Evolutionary conservation across 257 asterid genomes (phyloP).

Genomic region (Ophiorrhiza pumila): DNA sequence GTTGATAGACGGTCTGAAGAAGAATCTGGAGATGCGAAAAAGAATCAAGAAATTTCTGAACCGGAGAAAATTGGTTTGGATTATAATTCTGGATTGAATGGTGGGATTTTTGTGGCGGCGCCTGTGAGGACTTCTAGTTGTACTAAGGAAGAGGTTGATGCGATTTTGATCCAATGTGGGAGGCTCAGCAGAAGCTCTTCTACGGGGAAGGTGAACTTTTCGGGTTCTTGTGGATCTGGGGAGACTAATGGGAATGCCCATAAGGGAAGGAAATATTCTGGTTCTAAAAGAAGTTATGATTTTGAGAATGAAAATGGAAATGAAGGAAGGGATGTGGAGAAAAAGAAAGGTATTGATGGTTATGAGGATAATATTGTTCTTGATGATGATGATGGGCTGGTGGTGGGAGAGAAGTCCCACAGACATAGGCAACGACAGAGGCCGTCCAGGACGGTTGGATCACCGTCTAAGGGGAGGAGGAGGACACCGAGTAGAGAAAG

Average conservation of each 20-base stretch:
- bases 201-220: constrained; percentile 42
- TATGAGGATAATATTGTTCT: constrained; percentile 21
- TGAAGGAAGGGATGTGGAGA: constrained; percentile 12
- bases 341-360: constrained; percentile 20
- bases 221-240: constrained; percentile 31
- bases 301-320: constrained; percentile 59
- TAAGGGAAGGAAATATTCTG: constrained; percentile 64
- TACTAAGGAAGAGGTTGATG: constrained; percentile 91
- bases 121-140: constrained; percentile 87
- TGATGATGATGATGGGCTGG: constrained; percentile 41
- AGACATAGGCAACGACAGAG: constrained; percentile 65
- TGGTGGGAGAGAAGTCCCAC: constrained; percentile 50
- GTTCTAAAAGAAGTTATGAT: constrained; percentile 92
- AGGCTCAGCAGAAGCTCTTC: constrained; percentile 94
- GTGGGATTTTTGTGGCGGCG: constrained; percentile 32
- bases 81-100: constrained; percentile 19
- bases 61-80: constrained; percentile 21
- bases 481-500: constrained; percentile 96
- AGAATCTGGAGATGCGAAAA: constrained; percentile 38
- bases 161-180: constrained; percentile 94
- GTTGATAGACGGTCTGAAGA: constrained; percentile 49
- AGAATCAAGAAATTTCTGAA: constrained; percentile 26
- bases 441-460: constrained; percentile 32
- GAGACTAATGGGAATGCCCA: constrained; percentile 26
- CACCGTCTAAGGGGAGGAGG: constrained; percentile 64